Evolutionary conservation across 352 stramenopile species (phyloP), one percentile per base, ranked within the genome.

Genomic region (Phytophthora litchii): DNA sequence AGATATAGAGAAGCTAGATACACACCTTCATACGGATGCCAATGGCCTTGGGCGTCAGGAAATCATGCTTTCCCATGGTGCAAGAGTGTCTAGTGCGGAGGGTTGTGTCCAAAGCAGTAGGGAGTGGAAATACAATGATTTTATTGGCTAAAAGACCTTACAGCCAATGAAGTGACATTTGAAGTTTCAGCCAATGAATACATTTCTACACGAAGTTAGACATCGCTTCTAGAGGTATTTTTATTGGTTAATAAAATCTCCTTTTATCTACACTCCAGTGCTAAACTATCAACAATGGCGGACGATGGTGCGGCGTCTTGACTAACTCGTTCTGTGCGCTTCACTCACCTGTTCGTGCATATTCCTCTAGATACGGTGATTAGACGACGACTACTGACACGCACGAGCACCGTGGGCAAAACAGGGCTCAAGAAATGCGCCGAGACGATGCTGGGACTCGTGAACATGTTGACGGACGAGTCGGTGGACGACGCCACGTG

Each of bases 1-100:
- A 32, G 8, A 10, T 41, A 19, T 25, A 32, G 11, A 35, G 12
- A 34, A 38, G 46, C 3, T 11, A 23, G 27, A 29, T 1, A 25
- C 41, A 29, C 40, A 91, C 84, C 83, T 95, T 95, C 71, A 93
- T 92, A 57, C 86, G 84, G 52, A 91, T 95, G 64, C 75, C 74
- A 64, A 95, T 92, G 19, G 86, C 86, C 60, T 95, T 95, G 21
- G 86, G 68, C 54, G 86, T 91, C 54, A 95, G 68, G 66, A 95
- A 95, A 66, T 91, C 86, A 45, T 83, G 70, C 72, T 95, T 95
- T 36, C 76, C 80, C 86, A 95, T 95, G 58, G 48, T 19, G 46
- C 3, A 54, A 36, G 3, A 38, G 2, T 25, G 14, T 35, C 20
- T 34, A 25, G 41, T 10, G 41, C 23, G 23, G 23, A 5, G 3